phyloP scores from a whole-genome alignment of 768 basidiomycete genomes.

The Mrakia gelida region DNA sequence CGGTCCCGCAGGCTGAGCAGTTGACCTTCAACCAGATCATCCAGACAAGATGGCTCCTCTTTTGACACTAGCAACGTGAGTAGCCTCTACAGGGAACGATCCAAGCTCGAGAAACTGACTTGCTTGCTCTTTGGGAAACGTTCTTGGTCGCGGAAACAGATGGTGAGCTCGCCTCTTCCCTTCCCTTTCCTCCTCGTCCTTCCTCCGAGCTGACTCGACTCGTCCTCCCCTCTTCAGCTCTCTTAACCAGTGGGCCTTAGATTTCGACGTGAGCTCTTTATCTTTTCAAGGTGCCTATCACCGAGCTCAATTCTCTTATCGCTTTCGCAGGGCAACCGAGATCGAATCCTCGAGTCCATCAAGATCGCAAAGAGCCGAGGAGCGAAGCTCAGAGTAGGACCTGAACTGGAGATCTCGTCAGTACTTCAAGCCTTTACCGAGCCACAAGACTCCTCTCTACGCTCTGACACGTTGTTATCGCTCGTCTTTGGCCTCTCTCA shows the following conservation, averaged over 20 bases:
- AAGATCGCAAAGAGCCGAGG: slow-evolving; percentile 79
- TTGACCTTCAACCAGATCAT: slow-evolving; percentile 5
- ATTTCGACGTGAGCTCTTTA: slow-evolving; percentile 67
- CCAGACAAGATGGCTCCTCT: slow-evolving; percentile 23
- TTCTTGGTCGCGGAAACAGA: background rate
- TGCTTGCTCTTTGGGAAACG: background rate
- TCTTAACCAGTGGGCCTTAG: slow-evolving; percentile 94
- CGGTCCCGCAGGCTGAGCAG: background rate
- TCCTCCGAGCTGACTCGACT: slow-evolving; percentile 1
- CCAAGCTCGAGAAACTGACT: background rate
- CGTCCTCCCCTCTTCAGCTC: slow-evolving; percentile 57
- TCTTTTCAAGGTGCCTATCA: background rate
- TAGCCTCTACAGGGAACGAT: background rate
- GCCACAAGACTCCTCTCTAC: background rate
- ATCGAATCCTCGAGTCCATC: slow-evolving; percentile 85
- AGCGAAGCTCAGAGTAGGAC: slow-evolving; percentile 87
- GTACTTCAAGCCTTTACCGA: slow-evolving; percentile 36
- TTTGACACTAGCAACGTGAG: slow-evolving; percentile 27
- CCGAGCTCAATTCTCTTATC: background rate
- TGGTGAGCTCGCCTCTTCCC: slow-evolving; percentile 8
- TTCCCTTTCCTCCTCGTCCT: background rate
- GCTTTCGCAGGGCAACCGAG: slow-evolving; percentile 71
- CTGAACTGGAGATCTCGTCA: slow-evolving; percentile 92
- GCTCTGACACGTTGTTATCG: background rate
- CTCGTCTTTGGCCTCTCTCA: slow-evolving; percentile 41